Evolutionary conservation across 139 green algal species (phyloP).

Genomic region (Chlamydomonas asymmetrica): DNA sequence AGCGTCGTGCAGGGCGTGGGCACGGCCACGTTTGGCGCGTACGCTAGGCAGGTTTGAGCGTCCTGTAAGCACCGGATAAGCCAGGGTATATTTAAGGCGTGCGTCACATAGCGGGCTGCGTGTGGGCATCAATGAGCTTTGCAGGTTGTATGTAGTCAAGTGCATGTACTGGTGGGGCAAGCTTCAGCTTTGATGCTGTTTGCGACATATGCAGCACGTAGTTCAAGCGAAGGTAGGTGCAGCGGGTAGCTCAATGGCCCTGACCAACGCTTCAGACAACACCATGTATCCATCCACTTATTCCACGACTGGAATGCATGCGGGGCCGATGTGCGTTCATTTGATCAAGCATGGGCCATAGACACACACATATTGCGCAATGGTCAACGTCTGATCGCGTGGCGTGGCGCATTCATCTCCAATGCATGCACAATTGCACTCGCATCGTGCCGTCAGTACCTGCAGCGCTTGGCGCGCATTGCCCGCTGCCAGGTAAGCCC

Average conservation of each 20-base stretch:
- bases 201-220: not conserved
- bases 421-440: not conserved
- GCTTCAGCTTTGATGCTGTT: not conserved
- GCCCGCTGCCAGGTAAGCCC: constrained; percentile 20
- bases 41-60: constrained; percentile 4
- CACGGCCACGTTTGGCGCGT: not conserved
- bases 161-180: not conserved
- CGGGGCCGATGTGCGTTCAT: too few relatives aligned
- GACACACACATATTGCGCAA: not conserved
- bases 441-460: too few relatives aligned
- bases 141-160: not conserved
- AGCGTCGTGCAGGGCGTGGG: too few relatives aligned
- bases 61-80: too few relatives aligned
- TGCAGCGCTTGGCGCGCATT: too few relatives aligned
- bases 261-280: not conserved
- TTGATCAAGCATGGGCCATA: not conserved
- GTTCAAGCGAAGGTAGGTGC: not conserved
- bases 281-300: not conserved
- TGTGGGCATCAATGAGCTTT: not conserved
- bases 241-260: not conserved
- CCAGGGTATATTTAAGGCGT: too few relatives aligned
- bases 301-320: too few relatives aligned
- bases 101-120: not conserved
- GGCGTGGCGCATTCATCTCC: not conserved
- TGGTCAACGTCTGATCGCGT: not conserved